Percentiles rank a stretch among this genome's conserved stretches.
phyloP scores from a whole-genome alignment of 129 eudicot genomes.

The Glebionis coronaria region DNA sequence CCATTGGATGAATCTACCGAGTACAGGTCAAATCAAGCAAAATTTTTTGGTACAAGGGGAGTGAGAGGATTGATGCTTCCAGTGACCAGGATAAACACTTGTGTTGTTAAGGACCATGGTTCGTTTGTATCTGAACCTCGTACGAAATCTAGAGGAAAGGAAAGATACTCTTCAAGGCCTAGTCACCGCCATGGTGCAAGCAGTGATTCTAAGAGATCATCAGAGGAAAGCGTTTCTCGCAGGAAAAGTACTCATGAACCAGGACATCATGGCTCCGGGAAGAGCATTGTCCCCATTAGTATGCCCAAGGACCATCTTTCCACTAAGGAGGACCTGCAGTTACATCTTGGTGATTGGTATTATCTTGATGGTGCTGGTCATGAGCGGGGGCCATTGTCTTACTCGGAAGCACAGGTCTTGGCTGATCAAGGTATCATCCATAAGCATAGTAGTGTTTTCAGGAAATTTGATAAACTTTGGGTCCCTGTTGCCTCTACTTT shows the following conservation, averaged over 20 bases:
- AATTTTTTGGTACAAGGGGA: constrained; percentile 45
- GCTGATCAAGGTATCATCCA: constrained; percentile 80
- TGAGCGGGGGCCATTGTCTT: constrained; percentile 84
- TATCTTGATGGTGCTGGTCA: constrained; percentile 93
- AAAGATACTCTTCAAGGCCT: constrained; percentile 57
- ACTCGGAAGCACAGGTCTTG: constrained; percentile 55
- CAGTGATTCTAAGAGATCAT: constrained; percentile 57
- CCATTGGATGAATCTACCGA: constrained; percentile 63
- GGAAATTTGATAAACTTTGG: constrained; percentile 85
- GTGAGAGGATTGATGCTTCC: constrained; percentile 86
- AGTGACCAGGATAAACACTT: constrained; percentile 83
- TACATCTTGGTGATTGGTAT: constrained; percentile 93
- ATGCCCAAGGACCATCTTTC: constrained; percentile 66
- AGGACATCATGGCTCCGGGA: constrained; percentile 28
- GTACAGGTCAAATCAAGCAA: constrained; percentile 44
- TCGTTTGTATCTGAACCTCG: constrained; percentile 69
- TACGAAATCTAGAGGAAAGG: constrained; percentile 58
- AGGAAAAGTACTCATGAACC: constrained; percentile 44
- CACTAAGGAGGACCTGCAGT: constrained; percentile 58
- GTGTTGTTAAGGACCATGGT: constrained; percentile 87
- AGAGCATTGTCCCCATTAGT: constrained; percentile 38
- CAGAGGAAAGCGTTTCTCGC: constrained; percentile 56
- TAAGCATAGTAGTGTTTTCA: constrained; percentile 63
- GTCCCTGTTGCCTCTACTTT: constrained; percentile 59
- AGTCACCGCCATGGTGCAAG: constrained; percentile 36